A percentile compares a stretch with the other conserved stretches of the same genome.
These are phyloP conservation scores for Nannizziopsis barbatae DNA, from an alignment of 2,329 filamentous ascomycete genomes.

Conservation along the genomic window DNA sequence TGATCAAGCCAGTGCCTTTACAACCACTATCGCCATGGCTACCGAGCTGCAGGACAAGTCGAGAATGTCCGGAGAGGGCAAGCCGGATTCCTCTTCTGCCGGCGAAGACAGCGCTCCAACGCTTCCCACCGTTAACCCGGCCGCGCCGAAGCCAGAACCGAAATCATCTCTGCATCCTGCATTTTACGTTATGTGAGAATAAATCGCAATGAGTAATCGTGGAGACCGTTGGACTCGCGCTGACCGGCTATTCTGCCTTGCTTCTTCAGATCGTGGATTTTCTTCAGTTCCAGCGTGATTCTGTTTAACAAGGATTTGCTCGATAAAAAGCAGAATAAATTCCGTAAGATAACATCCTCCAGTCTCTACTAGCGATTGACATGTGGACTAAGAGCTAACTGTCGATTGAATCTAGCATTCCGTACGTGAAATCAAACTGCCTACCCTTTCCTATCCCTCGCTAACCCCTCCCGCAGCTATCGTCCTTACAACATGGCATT, in stretches of 20 bases:
- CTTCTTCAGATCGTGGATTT: slow-evolving; percentile 67
- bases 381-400: slow-evolving; percentile 6
- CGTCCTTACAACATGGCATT: slow-evolving; percentile 88
- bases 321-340: slow-evolving; percentile 56
- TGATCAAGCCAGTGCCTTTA: slow-evolving; percentile 29
- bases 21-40: slow-evolving; percentile 43
- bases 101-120: slow-evolving; percentile 43
- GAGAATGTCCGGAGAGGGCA: slow-evolving; percentile 63
- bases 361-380: neutral
- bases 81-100: slow-evolving; percentile 18
- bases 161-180: slow-evolving; percentile 62
- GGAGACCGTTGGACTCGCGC: neutral
- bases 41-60: slow-evolving; percentile 69
- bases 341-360: slow-evolving; percentile 48
- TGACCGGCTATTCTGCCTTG: neutral
- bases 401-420: slow-evolving; percentile 29
- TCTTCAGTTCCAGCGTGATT: slow-evolving; percentile 85
- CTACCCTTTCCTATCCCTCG: slow-evolving; percentile 6
- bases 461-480: slow-evolving; percentile 30
- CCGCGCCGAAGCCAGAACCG: slow-evolving; percentile 57
- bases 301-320: slow-evolving; percentile 99
- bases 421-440: slow-evolving; percentile 29
- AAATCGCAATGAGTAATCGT: neutral
- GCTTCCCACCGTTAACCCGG: slow-evolving; percentile 71
- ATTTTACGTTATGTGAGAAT: slow-evolving; percentile 64